These are phyloP conservation scores for Aspergillus sp. DNA, from an alignment of 2,329 filamentous ascomycete species.

Conservation along the genomic window DNA sequence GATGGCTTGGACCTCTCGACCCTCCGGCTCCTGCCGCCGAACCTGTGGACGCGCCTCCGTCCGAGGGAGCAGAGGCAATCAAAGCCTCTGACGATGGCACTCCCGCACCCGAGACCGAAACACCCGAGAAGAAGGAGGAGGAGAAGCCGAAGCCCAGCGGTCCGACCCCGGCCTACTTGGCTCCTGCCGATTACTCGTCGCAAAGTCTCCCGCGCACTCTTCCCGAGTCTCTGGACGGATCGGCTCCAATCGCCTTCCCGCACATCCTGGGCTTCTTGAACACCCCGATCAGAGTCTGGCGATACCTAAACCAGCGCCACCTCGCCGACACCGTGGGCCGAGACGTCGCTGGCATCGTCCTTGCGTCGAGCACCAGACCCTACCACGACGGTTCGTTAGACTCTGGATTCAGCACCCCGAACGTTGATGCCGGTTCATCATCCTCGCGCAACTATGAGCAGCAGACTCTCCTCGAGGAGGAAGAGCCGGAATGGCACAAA, in stretches of 20 bases:
- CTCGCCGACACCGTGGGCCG: conserved; percentile 87
- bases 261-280: conserved; percentile 91
- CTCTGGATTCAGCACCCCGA: conserved; percentile 17
- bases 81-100: conserved; percentile 26
- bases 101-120: conserved; percentile 37
- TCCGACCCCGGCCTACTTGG: conserved; percentile 72
- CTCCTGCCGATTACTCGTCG: conserved; percentile 67
- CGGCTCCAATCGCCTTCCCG: conserved; percentile 72
- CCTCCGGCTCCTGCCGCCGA: conserved; percentile 30
- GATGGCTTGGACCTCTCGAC: conserved; percentile 85
- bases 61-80: conserved; percentile 19
- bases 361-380: conserved; percentile 50
- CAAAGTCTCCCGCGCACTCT: conserved; percentile 64
- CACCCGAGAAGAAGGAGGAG: conserved; percentile 49
- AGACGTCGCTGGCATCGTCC: conserved; percentile 80
- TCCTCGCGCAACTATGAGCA: conserved; percentile 57
- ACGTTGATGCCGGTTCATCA: conserved; percentile 29
- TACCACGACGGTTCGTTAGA: conserved; percentile 33
- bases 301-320: conserved; percentile 78
- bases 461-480: conserved; percentile 62
- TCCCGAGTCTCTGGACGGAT: conserved; percentile 71
- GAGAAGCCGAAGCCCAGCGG: conserved; percentile 53
- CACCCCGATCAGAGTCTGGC: conserved; percentile 80
- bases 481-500: conserved; percentile 84
- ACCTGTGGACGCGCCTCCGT: conserved; percentile 15